Percentiles rank a stretch among this genome's conserved stretches.
Evolutionary conservation across 352 stramenopile genomes (phyloP).

Genomic region (Globisporangium spiculum): DNA sequence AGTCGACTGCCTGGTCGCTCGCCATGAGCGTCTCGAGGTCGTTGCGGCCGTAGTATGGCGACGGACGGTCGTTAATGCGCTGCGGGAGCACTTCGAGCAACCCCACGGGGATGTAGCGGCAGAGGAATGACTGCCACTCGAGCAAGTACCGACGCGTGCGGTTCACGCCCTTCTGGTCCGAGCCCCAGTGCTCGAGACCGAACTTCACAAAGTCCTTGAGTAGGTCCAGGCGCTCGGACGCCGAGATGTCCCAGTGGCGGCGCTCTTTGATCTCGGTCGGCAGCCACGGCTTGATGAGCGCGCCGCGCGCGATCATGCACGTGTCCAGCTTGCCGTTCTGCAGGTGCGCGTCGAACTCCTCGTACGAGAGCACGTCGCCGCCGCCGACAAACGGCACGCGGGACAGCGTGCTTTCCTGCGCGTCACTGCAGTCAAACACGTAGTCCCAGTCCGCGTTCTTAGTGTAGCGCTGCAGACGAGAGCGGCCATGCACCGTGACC

Average conservation of each 20-base stretch:
- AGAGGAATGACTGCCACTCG: slow-evolving; percentile 99
- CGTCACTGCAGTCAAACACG: slow-evolving; percentile 88
- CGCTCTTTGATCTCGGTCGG: slow-evolving; percentile 99
- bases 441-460: slow-evolving; percentile 99
- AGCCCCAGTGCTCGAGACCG: slow-evolving; percentile 99
- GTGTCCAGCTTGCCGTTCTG: slow-evolving; percentile 83
- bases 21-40: slow-evolving; percentile 98
- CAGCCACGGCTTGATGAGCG: slow-evolving; percentile 99
- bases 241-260: slow-evolving; percentile 96
- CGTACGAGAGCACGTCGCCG: slow-evolving; percentile 83
- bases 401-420: slow-evolving; percentile 31
- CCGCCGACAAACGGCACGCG: slow-evolving; percentile 92
- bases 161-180: slow-evolving; percentile 97
- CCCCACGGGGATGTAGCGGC: slow-evolving; percentile 97
- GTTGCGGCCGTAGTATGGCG: slow-evolving; percentile 90
- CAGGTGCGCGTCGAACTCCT: slow-evolving; percentile 84
- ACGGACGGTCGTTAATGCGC: slow-evolving; percentile 96
- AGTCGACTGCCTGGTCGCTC: slow-evolving; percentile 94
- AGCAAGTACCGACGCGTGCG: slow-evolving; percentile 97
- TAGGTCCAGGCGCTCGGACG: slow-evolving; percentile 92
- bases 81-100: slow-evolving; percentile 95
- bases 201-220: slow-evolving; percentile 97
- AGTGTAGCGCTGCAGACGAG: slow-evolving; percentile 96
- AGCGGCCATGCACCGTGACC: slow-evolving; percentile 95
- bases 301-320: slow-evolving; percentile 90